phyloP scores from a whole-genome alignment of 2,329 filamentous ascomycete genomes.

The Aureobasidium sp. region DNA sequence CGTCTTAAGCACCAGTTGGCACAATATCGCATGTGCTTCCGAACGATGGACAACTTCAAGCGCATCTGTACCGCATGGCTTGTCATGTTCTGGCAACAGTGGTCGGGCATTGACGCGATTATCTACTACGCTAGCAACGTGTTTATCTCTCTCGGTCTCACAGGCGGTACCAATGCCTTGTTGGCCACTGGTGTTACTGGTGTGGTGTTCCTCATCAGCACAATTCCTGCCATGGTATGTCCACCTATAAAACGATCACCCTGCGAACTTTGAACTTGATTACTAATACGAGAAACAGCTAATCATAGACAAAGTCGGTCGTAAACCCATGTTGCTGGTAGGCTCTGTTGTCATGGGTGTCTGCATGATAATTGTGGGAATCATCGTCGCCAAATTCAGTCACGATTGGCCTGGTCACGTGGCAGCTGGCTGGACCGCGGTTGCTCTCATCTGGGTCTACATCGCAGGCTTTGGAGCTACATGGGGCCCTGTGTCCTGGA shows the following conservation, averaged over 20 bases:
- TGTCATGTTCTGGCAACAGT: constrained; percentile 45
- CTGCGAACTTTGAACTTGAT: too few species aligned
- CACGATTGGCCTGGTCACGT: constrained; percentile 46
- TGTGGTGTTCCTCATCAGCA: constrained; percentile 62
- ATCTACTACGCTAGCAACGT: too few species aligned
- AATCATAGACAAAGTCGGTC: constrained; percentile 58
- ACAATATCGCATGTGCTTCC: constrained; percentile 52
- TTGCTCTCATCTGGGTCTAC: constrained; percentile 63
- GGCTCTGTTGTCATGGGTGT: constrained; percentile 20
- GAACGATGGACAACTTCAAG: constrained; percentile 52
- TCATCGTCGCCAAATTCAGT: constrained; percentile 4
- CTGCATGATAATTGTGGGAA: constrained; percentile 41
- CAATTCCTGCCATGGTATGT: constrained; percentile 52
- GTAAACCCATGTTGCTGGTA: constrained; percentile 50
- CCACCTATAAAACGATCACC: too few species aligned
- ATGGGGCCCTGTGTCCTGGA: constrained; percentile 70
- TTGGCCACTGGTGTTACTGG: constrained; percentile 66
- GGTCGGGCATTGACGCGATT: constrained; percentile 43
- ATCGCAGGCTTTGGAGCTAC: constrained; percentile 68
- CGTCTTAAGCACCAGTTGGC: constrained; percentile 43
- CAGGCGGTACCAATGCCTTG: constrained; percentile 45
- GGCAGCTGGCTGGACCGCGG: constrained; percentile 63
- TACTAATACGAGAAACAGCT: constrained; percentile 31
- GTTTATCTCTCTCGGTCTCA: constrained; percentile 41
- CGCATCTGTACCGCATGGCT: constrained; percentile 53